Base-by-base conservation (phyloP, 148 eudicot species). In the Fallopia convolvulus region DNA sequence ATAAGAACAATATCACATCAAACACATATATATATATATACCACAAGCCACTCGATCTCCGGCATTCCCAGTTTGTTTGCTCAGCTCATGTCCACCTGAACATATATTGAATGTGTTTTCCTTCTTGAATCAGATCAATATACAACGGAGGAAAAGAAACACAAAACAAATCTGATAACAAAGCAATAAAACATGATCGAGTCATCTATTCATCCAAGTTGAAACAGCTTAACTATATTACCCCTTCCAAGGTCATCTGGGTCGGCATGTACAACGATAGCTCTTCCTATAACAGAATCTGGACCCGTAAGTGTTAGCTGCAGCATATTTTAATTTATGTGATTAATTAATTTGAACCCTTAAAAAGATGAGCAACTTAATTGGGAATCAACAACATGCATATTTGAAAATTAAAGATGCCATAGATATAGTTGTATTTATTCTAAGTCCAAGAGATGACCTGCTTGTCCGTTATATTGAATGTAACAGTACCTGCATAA, bases 41-140 rank as follows among this genome's bases (percentile, higher is more conserved):
- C 95, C 95, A 48, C 94, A 90, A 83, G 94, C 94, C 79, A 89
- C 56, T 74, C 94, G 82, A 80, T 91, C 94, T 40, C 95, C 95
- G 65, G 95, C 95, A 82, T 90, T 91, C 80, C 93, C 96, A n/a
- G 96, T 89, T 72, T 74, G 36, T 81, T 91, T 91, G 90, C 96
- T 91, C 52, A 91, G 92, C 61, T 89, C 95, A 79, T 91, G 94
- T 50, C 95, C 95, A 21, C 95, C 95, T 91, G 21, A 80, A n/a
- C n/a, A n/a, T 10, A 44, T 40, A 41, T 8, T 6, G 14, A 20
- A 26, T 26, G 30, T 13, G n/a, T 20, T 17, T 15, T 18, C 52
- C 58, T 6, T 58, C 0, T n/a, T 9, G 9, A 58, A 23, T 58
- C 30, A 58, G 42, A 12, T 1, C 21, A 42, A 5, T 70, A 26